Conservation (phyloP, 495 filamentous ascomycete species). For the Lineolata rhizophorae region DNA sequence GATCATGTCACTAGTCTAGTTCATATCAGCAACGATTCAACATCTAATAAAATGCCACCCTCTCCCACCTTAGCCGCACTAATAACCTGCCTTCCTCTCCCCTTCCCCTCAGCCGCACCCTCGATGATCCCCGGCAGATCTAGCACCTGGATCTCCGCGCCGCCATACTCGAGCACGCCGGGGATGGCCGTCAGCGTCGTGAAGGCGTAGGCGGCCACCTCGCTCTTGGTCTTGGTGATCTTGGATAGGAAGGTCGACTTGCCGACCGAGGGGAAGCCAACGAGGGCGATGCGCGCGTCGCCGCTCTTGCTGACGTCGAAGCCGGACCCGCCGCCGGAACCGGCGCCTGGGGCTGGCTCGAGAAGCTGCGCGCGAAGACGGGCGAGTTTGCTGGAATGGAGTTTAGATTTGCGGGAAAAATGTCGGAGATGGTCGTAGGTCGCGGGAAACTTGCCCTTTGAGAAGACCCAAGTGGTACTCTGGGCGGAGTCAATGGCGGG, state of each 20-base stretch:
- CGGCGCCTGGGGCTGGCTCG: slow-evolving; percentile 66
- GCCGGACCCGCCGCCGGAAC: slow-evolving; percentile 46
- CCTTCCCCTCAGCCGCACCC: slow-evolving; percentile 89
- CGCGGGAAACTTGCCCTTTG: slow-evolving; percentile 49
- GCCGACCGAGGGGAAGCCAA: slow-evolving; percentile 94
- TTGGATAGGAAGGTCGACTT: slow-evolving; percentile 98
- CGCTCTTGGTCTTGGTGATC: slow-evolving; percentile 95
- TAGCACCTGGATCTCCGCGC: slow-evolving; percentile 93
- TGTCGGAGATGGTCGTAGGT: neutral
- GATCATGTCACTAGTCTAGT: slow-evolving; percentile 81
- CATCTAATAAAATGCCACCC: neutral
- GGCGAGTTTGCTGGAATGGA: slow-evolving; percentile 59
- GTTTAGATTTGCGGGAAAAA: slow-evolving; percentile 6
- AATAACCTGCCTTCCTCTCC: slow-evolving; percentile 88
- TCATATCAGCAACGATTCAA: slow-evolving; percentile 3
- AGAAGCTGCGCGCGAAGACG: slow-evolving; percentile 86
- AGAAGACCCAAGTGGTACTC: slow-evolving; percentile 96
- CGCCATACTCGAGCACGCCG: slow-evolving; percentile 93
- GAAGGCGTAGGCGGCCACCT: slow-evolving; percentile 93
- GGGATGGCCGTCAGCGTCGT: slow-evolving; percentile 96
- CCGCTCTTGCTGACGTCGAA: slow-evolving; percentile 97
- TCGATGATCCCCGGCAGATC: slow-evolving; percentile 99
- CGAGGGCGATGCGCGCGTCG: slow-evolving; percentile 90
- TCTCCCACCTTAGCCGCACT: slow-evolving; percentile 64
- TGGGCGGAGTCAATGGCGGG: slow-evolving; percentile 20